A percentile compares a stretch with the other conserved stretches of the same genome.
Conservation (phyloP, 2,329 filamentous ascomycete species). For the Botrytis fragariae region DNA sequence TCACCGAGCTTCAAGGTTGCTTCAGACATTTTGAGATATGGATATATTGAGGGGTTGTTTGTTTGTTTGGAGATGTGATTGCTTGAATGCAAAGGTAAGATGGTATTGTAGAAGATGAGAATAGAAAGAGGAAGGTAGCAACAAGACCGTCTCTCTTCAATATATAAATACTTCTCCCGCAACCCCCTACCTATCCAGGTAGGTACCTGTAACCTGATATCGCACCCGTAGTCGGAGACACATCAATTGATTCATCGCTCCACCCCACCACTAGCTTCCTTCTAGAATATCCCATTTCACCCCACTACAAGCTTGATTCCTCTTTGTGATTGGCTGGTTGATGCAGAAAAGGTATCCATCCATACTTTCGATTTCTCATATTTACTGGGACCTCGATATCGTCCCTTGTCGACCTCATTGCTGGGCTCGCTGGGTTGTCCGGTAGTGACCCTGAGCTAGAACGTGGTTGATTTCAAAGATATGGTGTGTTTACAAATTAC, state of each 20-base stretch:
- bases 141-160: background rate
- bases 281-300: background rate
- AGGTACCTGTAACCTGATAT: background rate
- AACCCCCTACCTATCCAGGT: background rate
- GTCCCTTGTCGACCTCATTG: background rate
- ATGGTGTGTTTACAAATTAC: background rate
- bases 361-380: background rate
- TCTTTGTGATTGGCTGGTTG: background rate
- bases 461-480: conserved; percentile 7
- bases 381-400: background rate
- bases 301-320: background rate
- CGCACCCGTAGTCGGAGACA: conserved; percentile 13
- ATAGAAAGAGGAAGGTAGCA: background rate
- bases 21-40: conserved; percentile 26
- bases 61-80: background rate
- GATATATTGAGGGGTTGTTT: conserved; percentile 1
- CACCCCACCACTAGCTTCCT: conserved; percentile 8
- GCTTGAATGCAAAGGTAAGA: background rate
- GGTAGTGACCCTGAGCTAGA: background rate
- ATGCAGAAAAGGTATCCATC: background rate
- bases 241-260: background rate
- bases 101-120: background rate
- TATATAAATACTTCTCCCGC: conserved; percentile 5
- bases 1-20: conserved; percentile 62
- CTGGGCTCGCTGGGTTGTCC: background rate